phyloP scores from a whole-genome alignment of 192 early-diverging fungal species.

The Coemansia sp. region DNA sequence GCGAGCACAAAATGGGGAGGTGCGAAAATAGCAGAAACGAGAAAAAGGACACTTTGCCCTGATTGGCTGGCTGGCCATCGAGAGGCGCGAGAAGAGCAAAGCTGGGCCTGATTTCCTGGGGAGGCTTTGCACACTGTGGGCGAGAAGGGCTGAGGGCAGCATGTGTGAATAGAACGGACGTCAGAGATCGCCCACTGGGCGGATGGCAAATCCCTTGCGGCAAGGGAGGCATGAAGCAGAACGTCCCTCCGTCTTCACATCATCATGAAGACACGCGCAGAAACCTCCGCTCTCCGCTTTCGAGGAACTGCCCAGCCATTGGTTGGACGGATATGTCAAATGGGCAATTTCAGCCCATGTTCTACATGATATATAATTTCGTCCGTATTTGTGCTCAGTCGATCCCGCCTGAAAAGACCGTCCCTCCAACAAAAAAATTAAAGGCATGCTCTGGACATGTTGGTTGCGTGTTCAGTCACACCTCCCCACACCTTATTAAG shows the following conservation, averaged over 20 bases:
- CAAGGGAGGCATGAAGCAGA: constrained; percentile 6
- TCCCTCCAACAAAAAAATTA: too few species aligned
- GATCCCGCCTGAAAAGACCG: neutral
- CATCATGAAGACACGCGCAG: constrained; percentile 4
- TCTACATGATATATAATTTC: neutral
- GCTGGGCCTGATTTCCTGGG: constrained; percentile 7
- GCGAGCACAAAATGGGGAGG: constrained; percentile 1
- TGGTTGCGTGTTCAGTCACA: constrained; percentile 4
- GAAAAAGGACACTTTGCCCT: neutral
- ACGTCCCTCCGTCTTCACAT: neutral
- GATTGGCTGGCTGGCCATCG: neutral
- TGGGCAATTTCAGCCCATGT: neutral
- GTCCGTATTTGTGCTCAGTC: neutral
- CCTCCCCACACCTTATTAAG: constrained; percentile 10
- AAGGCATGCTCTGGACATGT: neutral
- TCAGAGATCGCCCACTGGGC: constrained; percentile 1
- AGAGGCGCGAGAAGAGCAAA: constrained; percentile 1
- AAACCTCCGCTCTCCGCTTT: constrained; percentile 1
- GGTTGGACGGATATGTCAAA: neutral
- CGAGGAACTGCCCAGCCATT: constrained; percentile 3
- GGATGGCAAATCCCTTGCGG: constrained; percentile 4
- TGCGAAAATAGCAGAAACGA: neutral
- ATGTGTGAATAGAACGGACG: constrained; percentile 5
- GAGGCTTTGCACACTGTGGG: constrained; percentile 1
- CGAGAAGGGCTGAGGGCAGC: neutral